Percentiles rank a stretch among this genome's conserved stretches.
Evolutionary conservation across 2,329 filamentous ascomycete species (phyloP).

Genomic region (Pseudogymnoascus sp.): DNA sequence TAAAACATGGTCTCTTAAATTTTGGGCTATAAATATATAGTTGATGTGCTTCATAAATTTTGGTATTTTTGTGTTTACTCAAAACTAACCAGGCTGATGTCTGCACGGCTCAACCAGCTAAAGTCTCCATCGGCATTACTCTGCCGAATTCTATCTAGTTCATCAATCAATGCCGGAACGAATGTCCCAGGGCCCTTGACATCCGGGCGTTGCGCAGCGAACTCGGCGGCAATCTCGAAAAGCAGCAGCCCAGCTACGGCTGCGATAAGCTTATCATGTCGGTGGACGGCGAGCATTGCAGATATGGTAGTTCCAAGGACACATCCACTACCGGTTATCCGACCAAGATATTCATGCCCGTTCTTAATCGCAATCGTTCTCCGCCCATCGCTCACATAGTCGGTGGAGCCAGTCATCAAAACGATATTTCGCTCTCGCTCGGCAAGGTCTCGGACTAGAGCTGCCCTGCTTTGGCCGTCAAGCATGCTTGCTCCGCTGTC

Average conservation of each 20-base stretch:
- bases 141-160: conserved; percentile 43
- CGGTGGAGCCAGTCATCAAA: conserved; percentile 71
- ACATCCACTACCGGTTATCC: conserved; percentile 75
- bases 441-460: conserved; percentile 59
- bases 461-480: conserved; percentile 45
- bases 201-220: conserved; percentile 57
- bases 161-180: conserved; percentile 76
- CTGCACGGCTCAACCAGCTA: conserved; percentile 36
- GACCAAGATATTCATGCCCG: conserved; percentile 62
- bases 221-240: conserved; percentile 59
- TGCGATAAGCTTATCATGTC: conserved; percentile 59
- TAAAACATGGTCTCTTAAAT: not conserved
- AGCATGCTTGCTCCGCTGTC: conserved; percentile 59
- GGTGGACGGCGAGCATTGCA: conserved; percentile 58
- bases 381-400: conserved; percentile 68
- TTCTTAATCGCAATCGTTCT: conserved; percentile 63
- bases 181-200: conserved; percentile 80
- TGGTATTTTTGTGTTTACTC: conserved; percentile 1
- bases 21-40: not conserved
- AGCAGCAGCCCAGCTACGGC: conserved; percentile 64
- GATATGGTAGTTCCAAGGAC: conserved; percentile 75
- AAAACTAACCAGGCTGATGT: not conserved
- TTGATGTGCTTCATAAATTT: not conserved
- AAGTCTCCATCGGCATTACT: conserved; percentile 39
- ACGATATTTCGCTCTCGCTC: conserved; percentile 60